These are phyloP conservation scores for Reutealis trisperma DNA, from an alignment of 345 rosid species.

Conservation along the genomic window DNA sequence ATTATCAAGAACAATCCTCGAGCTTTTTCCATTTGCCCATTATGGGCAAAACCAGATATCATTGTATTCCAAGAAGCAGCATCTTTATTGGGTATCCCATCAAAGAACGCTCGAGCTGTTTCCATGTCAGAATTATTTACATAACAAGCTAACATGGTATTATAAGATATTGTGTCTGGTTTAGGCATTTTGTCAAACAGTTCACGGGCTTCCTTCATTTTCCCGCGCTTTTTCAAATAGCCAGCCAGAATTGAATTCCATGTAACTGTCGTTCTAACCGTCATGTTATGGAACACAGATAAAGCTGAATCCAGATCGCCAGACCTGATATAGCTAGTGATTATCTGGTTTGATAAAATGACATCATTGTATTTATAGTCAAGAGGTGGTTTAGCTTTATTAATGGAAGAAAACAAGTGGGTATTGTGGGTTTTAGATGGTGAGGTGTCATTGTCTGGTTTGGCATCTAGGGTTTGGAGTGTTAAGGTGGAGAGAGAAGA, in stretches of 20 bases:
- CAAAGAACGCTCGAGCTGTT: constrained; percentile 51
- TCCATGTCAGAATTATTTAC: constrained; percentile 41
- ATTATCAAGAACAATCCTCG: constrained; percentile 43
- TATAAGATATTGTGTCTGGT: constrained; percentile 61
- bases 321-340: constrained; percentile 46
- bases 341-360: constrained; percentile 52
- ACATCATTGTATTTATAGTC: constrained; percentile 28
- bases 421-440: background rate
- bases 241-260: constrained; percentile 79
- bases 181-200: constrained; percentile 69
- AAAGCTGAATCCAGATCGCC: constrained; percentile 70
- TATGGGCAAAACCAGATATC: constrained; percentile 58
- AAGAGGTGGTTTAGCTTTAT: constrained; percentile 4
- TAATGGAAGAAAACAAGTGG: constrained; percentile 22
- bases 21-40: constrained; percentile 53
- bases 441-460: constrained; percentile 18
- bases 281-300: constrained; percentile 54
- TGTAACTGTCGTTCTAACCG: constrained; percentile 52
- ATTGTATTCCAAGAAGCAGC: constrained; percentile 74
- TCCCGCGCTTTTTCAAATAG: constrained; percentile 41
- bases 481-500: constrained; percentile 23
- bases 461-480: constrained; percentile 25
- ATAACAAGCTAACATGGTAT: constrained; percentile 65
- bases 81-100: constrained; percentile 53
- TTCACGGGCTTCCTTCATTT: constrained; percentile 44